A percentile compares a stretch with the other conserved stretches of the same genome.
phyloP scores from a whole-genome alignment of 257 asterid genomes.

The Nemophila menziesii region DNA sequence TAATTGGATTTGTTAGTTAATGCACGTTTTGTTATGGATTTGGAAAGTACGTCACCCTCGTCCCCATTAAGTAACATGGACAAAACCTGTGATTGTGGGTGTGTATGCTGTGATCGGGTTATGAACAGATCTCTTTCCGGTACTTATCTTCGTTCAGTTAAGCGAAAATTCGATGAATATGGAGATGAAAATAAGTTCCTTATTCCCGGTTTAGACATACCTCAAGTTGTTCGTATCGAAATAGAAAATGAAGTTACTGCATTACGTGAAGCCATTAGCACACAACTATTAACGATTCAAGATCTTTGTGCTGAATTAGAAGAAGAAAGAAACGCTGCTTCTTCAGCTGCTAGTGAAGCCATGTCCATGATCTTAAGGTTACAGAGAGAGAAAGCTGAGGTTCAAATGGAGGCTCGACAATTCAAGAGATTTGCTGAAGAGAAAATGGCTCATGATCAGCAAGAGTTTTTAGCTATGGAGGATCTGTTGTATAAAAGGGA shows the following conservation, averaged over 20 bases:
- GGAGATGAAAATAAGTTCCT: constrained; percentile 32
- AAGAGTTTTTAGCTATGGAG: constrained; percentile 57
- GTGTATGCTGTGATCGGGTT: constrained; percentile 34
- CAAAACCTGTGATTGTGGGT: constrained; percentile 72
- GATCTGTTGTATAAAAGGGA: constrained; percentile 89
- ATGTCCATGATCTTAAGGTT: constrained; percentile 93
- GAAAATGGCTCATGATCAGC: constrained; percentile 88
- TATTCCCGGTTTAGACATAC: constrained; percentile 34
- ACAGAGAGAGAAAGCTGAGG: constrained; percentile 89
- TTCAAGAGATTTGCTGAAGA: constrained; percentile 83
- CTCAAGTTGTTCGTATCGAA: constrained; percentile 65
- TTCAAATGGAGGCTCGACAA: constrained; percentile 87
- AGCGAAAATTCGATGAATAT: constrained; percentile 50
- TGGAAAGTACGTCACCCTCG: constrained; percentile 28
- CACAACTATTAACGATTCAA: constrained; percentile 63
- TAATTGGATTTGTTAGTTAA: constrained; percentile 12
- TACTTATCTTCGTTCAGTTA: constrained; percentile 47
- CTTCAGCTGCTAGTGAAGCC: constrained; percentile 93
- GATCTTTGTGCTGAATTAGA: constrained; percentile 70
- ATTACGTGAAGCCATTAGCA: constrained; percentile 64
- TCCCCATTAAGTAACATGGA: constrained; percentile 25
- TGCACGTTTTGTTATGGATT: constrained; percentile 43
- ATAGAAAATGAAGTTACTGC: constrained; percentile 67
- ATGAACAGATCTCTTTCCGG: constrained; percentile 43
- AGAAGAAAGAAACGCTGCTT: constrained; percentile 89